phyloP scores from a whole-genome alignment of 1,139 yeast species.

The Geotrichum klebahnii region DNA sequence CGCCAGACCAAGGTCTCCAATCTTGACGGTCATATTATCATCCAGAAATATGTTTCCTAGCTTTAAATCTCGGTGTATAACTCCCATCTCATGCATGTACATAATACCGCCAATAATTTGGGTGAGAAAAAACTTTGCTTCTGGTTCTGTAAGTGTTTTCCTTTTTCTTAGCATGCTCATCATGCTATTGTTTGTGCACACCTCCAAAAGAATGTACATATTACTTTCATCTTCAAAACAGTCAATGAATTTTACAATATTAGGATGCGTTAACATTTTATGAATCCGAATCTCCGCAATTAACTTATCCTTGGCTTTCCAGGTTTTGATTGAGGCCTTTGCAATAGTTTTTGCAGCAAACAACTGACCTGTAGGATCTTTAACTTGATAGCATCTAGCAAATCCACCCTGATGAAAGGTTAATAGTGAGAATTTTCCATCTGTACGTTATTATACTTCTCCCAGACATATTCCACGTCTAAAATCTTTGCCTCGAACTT shows the following conservation, averaged over 20 bases:
- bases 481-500: slow-evolving; percentile 69
- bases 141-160: slow-evolving; percentile 81
- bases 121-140: slow-evolving; percentile 82
- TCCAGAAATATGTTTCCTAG: slow-evolving; percentile 92
- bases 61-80: slow-evolving; percentile 90
- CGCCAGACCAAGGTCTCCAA: slow-evolving; percentile 96
- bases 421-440: background rate
- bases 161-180: slow-evolving; percentile 88
- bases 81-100: slow-evolving; percentile 86
- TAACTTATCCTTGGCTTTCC: slow-evolving; percentile 79
- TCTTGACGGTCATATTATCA: slow-evolving; percentile 84
- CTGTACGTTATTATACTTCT: slow-evolving; percentile 43
- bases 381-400: slow-evolving; percentile 97
- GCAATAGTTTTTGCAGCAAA: slow-evolving; percentile 98
- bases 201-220: slow-evolving; percentile 87
- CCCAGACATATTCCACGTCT: slow-evolving; percentile 89
- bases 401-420: slow-evolving; percentile 64
- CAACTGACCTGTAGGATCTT: slow-evolving; percentile 70
- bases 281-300: slow-evolving; percentile 94
- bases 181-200: slow-evolving; percentile 73
- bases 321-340: slow-evolving; percentile 84
- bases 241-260: slow-evolving; percentile 85
- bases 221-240: slow-evolving; percentile 94
- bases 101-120: slow-evolving; percentile 92
- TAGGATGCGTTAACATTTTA: slow-evolving; percentile 81